Evolutionary conservation across 805 yeast genomes (phyloP), one percentile per base, ranked within the genome.

Genomic region (Saccharomycopsis sp.): DNA sequence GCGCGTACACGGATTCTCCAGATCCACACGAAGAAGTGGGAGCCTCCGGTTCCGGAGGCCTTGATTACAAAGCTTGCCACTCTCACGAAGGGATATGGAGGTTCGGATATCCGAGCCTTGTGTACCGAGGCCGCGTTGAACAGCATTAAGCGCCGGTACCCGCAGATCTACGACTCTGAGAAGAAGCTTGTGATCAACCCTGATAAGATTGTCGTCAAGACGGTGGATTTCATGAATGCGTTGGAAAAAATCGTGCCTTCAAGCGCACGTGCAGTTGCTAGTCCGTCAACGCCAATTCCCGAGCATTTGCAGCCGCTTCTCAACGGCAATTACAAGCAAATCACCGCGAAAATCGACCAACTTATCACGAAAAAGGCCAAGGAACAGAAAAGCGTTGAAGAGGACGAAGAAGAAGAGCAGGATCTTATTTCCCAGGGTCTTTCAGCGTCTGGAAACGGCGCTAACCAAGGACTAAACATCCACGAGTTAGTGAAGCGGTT

Each of bases 71-170:
- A 84, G 57, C 76, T 94, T 41, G 93, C 97, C 0, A 77, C 77
- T 20, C 72, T 89, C 58, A 93, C 99, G 0, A 93, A 92, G 69
- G 99, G 99, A 0, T 94, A 89, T 68, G 99, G 99, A 53, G 99
- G 99, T 75, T 98, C 99, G 1, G 99, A 94, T 70, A 75, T 94
- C 62, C 76, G 97, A 57, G 97, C 98, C 0, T 74, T 94, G 34
- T 91, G 98, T 70, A 93, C 98, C 0, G 99, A 94, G 69, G 92
- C 97, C 34, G 98, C 98, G 0, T 76, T 94, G 62, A 85, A 87
- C 66, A 86, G 97, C 66, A 93, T 94, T 47, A 97, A 93, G 72
- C 76, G 98, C 63, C 82, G 86, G 52, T 93, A 86, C 65, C 99
- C 99, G 0, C 98, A 94, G 71, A 93, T 94, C 52, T 94, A 94